A percentile compares a stretch with the other conserved stretches of the same genome.
Conservation (phyloP, 306 rosid genomes). For the Vigna hirtella region DNA sequence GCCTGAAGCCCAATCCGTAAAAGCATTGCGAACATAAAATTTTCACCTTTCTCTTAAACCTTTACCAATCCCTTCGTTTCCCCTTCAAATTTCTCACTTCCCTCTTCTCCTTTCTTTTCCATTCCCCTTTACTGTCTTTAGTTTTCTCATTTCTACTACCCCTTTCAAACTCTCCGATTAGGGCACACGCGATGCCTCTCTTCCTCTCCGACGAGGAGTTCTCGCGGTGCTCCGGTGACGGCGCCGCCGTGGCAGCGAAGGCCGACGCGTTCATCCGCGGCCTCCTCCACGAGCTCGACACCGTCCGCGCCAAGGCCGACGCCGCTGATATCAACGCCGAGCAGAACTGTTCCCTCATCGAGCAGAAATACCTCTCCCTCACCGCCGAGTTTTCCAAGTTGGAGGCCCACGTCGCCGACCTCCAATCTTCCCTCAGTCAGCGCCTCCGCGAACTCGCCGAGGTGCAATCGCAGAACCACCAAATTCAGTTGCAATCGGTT, state of each 20-base stretch:
- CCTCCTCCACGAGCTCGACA: slow-evolving; percentile 78
- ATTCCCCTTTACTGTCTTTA: neutral
- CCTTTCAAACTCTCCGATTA: slow-evolving; percentile 28
- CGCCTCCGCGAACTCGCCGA: slow-evolving; percentile 63
- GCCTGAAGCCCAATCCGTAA: too few species aligned
- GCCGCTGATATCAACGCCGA: slow-evolving; percentile 91
- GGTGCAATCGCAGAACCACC: slow-evolving; percentile 67
- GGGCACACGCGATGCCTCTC: slow-evolving; percentile 62
- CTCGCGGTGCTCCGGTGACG: slow-evolving; percentile 65
- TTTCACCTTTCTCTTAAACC: neutral
- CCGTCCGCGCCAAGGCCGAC: slow-evolving; percentile 77
- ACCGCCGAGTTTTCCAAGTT: slow-evolving; percentile 81
- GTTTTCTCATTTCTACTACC: neutral
- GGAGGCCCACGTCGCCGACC: slow-evolving; percentile 64
- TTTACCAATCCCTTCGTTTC: neutral
- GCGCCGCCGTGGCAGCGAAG: slow-evolving; percentile 64
- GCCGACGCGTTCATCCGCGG: slow-evolving; percentile 85
- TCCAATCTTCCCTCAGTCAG: slow-evolving; percentile 71
- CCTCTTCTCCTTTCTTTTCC: slow-evolving; percentile 25
- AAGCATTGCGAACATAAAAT: too few species aligned
- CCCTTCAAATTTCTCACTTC: slow-evolving; percentile 51
- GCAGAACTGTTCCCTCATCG: slow-evolving; percentile 91
- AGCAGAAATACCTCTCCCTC: slow-evolving; percentile 87
- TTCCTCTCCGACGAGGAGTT: slow-evolving; percentile 91
- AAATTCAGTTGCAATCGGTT: slow-evolving; percentile 67